Percentiles rank a stretch among this genome's conserved stretches.
Conservation (phyloP, 768 basidiomycete species). For the Zangia roseola region DNA sequence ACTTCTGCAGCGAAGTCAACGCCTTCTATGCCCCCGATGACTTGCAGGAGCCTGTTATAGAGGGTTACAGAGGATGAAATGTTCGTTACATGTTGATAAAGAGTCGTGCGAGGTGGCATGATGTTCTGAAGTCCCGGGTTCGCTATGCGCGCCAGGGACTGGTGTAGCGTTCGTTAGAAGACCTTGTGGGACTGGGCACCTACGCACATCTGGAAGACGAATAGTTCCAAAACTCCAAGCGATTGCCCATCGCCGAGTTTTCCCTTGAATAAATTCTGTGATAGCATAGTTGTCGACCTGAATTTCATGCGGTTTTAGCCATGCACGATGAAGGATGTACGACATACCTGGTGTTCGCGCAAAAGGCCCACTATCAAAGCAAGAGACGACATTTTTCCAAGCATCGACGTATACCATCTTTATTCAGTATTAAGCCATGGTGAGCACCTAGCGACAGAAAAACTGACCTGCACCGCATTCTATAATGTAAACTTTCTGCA, state of each 20-base stretch:
- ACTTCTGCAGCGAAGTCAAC: conserved; percentile 12
- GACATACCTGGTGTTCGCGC: conserved; percentile 42
- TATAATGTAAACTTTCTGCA: conserved; percentile 56
- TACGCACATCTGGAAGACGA: conserved; percentile 76
- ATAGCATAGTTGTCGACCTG: conserved; percentile 88
- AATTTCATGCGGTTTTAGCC: background rate
- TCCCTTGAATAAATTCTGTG: conserved; percentile 80
- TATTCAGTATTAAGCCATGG: background rate
- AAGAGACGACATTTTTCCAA: conserved; percentile 84
- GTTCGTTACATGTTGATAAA: conserved; percentile 40
- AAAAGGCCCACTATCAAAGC: conserved; percentile 56
- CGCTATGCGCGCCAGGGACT: conserved; percentile 38
- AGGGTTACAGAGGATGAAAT: conserved; percentile 10
- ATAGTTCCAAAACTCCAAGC: conserved; percentile 75
- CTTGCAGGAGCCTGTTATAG: conserved; percentile 20
- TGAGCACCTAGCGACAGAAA: background rate
- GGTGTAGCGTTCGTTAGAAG: conserved; percentile 31
- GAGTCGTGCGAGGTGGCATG: conserved; percentile 58
- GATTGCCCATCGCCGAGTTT: conserved; percentile 89
- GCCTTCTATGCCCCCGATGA: conserved; percentile 37
- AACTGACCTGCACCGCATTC: conserved; percentile 56
- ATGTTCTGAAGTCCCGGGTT: conserved; percentile 46
- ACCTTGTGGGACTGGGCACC: background rate
- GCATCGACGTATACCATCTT: conserved; percentile 90
- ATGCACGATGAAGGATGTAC: background rate